Base-by-base conservation (phyloP, 1,139 yeast species). In the Debaryomyces nepalensis region DNA sequence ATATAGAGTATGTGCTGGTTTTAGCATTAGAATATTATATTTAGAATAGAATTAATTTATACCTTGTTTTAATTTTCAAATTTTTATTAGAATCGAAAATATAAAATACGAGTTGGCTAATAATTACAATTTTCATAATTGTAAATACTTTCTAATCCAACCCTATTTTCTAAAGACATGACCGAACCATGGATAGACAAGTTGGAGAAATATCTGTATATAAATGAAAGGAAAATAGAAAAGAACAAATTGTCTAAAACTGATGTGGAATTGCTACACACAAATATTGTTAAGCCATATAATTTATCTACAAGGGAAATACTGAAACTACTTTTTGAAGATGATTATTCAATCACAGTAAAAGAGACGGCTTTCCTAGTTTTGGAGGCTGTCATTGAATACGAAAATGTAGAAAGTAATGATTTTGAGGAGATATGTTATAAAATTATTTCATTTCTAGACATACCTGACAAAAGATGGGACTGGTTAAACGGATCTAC, bases 391-490 rank as follows among this genome's bases (percentile, higher is more conserved):
- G 15, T 23, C n/a, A 15, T 44, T 4, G 11, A 35, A 12, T n/a
- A 24, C 11, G 36, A 33, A 12, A 3, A 10, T 18, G 23, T 11
- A 22, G 26, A 32, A 10, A 22, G 20, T 9, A 23, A 10, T 8
- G 16, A 20, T 10, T 18, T 43, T 10, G 24, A 15, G 14, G 26
- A 34, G 7, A 18, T 18, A 23, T 22, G 29, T 7, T 10, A 5
- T 12, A 24, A 4, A 3, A 18, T 41, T 19, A 15, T 11, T 12
- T 23, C 39, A 18, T 16, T 33, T 5, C 33, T 50, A 24, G 42
- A 38, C 4, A 33, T 49, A 15, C 44, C 47, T 4, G 12, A 27
- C 12, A 27, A 30, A 14, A 23, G 36, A 3, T 44, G 47, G 49
- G 39, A 45, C 33, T 49, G 53, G 53, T 10, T 31, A 3, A 16